phyloP scores from a whole-genome alignment of 2,329 filamentous ascomycete species.

The Sarocladium kiliense region DNA sequence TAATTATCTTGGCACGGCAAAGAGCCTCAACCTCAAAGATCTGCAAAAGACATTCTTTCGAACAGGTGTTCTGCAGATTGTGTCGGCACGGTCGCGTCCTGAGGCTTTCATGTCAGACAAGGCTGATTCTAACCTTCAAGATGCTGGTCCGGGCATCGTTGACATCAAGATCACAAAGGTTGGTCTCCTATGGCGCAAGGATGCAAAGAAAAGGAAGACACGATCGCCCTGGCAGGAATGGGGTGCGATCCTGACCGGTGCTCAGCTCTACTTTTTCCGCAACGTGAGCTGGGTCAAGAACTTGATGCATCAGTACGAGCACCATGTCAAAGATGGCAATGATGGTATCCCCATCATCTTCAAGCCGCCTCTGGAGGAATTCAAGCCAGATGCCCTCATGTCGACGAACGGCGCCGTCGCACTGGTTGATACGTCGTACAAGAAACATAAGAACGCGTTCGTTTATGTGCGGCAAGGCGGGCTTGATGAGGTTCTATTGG shows the following conservation, averaged over 20 bases:
- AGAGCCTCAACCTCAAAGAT: slow-evolving; percentile 71
- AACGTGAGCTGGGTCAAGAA: slow-evolving; percentile 91
- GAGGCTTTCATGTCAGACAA: slow-evolving; percentile 92
- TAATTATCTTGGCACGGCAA: slow-evolving; percentile 73
- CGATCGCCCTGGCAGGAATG: slow-evolving; percentile 98
- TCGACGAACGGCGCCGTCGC: slow-evolving; percentile 92
- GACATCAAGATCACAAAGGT: slow-evolving; percentile 98
- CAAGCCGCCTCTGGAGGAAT: slow-evolving; percentile 81
- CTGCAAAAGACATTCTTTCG: slow-evolving; percentile 86
- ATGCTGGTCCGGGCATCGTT: slow-evolving; percentile 86
- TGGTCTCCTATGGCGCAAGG: slow-evolving; percentile 90
- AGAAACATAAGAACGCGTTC: slow-evolving; percentile 93
- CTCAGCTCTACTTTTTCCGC: slow-evolving; percentile 93
- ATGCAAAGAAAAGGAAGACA: slow-evolving; percentile 86
- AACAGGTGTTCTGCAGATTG: slow-evolving; percentile 88
- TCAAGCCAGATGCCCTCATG: slow-evolving; percentile 91
- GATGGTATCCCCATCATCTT: slow-evolving; percentile 77
- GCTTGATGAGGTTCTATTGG: slow-evolving; percentile 83
- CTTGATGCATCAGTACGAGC: slow-evolving; percentile 82
- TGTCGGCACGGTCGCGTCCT: slow-evolving; percentile 86
- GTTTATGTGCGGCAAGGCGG: slow-evolving; percentile 83
- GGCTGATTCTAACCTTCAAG: slow-evolving; percentile 76
- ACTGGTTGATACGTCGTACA: slow-evolving; percentile 79
- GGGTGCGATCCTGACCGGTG: slow-evolving; percentile 94
- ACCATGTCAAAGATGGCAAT: slow-evolving; percentile 72